Evolutionary conservation across 306 rosid genomes (phyloP).

Genomic region (Quercus rubra): DNA sequence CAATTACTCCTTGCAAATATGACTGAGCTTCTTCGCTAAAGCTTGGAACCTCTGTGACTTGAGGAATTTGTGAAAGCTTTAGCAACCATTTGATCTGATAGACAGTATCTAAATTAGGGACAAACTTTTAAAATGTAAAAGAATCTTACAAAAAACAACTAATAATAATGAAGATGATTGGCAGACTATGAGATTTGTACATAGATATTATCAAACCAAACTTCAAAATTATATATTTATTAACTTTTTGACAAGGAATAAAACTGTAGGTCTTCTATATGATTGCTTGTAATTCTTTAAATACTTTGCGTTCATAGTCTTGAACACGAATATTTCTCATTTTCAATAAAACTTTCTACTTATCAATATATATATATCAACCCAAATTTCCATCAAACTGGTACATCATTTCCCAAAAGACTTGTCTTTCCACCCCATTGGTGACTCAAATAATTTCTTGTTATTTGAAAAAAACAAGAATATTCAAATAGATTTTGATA

Average conservation of each 20-base stretch:
- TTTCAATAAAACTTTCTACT: too few relatives aligned
- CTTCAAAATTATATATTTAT: background rate
- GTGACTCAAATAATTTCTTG: background rate
- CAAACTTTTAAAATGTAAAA: background rate
- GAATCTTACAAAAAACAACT: background rate
- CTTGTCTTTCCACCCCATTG: background rate
- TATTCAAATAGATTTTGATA: too few relatives aligned
- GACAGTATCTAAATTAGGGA: background rate
- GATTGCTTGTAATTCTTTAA: too few relatives aligned
- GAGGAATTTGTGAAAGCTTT: constrained; percentile 64
- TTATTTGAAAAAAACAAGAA: too few relatives aligned
- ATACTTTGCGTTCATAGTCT: too few relatives aligned
- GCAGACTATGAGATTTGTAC: background rate
- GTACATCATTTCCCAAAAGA: background rate
- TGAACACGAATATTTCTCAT: too few relatives aligned
- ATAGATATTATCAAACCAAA: background rate
- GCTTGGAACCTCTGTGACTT: constrained; percentile 64
- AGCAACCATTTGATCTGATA: constrained; percentile 75
- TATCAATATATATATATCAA: too few relatives aligned
- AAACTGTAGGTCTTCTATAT: background rate
- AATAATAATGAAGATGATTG: background rate
- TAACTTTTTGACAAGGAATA: background rate
- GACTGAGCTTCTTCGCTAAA: constrained; percentile 58
- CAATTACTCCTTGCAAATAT: constrained; percentile 54
- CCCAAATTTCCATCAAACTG: too few relatives aligned